Evolutionary conservation across 2,329 filamentous ascomycete genomes (phyloP), one percentile per base, ranked within the genome.

Genomic region (Neonectria coccinea): DNA sequence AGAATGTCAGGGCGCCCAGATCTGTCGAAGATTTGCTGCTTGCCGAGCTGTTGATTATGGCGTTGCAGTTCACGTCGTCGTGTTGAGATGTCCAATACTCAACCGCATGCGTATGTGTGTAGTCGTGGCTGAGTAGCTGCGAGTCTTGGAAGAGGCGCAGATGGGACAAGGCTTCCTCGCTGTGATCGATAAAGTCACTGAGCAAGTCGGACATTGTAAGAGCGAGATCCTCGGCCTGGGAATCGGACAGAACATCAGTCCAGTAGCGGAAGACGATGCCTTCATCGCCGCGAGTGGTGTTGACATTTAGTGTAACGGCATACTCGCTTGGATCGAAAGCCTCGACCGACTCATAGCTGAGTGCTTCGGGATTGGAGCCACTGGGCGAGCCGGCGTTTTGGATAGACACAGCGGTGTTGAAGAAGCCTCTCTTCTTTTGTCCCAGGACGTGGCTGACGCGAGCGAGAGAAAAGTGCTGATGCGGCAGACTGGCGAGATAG

Each of bases 391-490:
- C 69, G 2, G 67, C 39, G 16, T 70, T 72, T 48, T 78, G 77
- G 57, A 77, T 77, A 1, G 77, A 78, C 10, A 79, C 76, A 0
- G 75, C 77, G 0, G 77, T 78, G 59, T 79, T 78, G 69, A 79
- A 79, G 45, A 78, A 68, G 3, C 67, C 61, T 1, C 64, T 61
- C 1, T 73, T 74, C 0, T 65, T 56, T 0, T 73, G 65, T 9
- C 69, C 66, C 3, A 78, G 18, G 4, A 70, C 65, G 52, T 77
- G 75, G 61, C 82, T 82, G 8, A 84, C 80, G 39, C 79, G 79
- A 9, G 81, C 81, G 2, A 84, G 74, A 3, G 84, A 86, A 66
- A 83, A 85, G 60, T 79, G 81, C 56, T 87, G 85, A 66, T 86
- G 80, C 1, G 81, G 77, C 61, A 87, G 77, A 56, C 80, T 42